Conservation (phyloP, 306 rosid genomes). For the Crotalaria pallida region DNA sequence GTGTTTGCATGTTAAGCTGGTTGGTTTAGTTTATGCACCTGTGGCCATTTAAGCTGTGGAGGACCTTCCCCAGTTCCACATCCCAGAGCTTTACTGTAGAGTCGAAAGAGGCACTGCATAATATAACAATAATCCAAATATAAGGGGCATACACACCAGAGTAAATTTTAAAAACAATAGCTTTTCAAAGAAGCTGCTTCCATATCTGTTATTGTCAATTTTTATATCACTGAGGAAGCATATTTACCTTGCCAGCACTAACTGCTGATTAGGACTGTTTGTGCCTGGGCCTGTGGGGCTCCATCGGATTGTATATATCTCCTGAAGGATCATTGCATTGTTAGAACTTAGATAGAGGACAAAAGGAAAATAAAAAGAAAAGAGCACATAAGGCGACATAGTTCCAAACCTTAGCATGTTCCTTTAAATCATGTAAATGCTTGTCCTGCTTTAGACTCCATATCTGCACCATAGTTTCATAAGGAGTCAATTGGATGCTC, state of each 20-base stretch:
- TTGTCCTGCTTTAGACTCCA: constrained; percentile 60
- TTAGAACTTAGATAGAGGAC: background rate
- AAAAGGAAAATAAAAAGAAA: background rate
- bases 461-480: constrained; percentile 35
- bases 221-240: background rate
- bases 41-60: constrained; percentile 53
- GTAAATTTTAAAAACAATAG: background rate
- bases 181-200: background rate
- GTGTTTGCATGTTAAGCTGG: background rate
- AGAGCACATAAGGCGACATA: background rate
- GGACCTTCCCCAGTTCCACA: constrained; percentile 50
- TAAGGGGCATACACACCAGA: background rate
- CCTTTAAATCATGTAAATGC: constrained; percentile 48
- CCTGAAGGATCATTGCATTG: constrained; percentile 27
- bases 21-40: constrained; percentile 32
- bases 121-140: background rate
- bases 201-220: background rate
- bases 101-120: constrained; percentile 61
- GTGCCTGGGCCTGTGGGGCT: constrained; percentile 63
- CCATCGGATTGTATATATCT: constrained; percentile 68
- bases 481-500: background rate
- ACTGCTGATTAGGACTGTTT: constrained; percentile 43
- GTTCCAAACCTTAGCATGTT: constrained; percentile 47
- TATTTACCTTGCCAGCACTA: constrained; percentile 53
- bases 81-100: constrained; percentile 59